Base-by-base conservation (phyloP, 1,284 basidiomycete genomes). In the Trichosporon sp. region DNA sequence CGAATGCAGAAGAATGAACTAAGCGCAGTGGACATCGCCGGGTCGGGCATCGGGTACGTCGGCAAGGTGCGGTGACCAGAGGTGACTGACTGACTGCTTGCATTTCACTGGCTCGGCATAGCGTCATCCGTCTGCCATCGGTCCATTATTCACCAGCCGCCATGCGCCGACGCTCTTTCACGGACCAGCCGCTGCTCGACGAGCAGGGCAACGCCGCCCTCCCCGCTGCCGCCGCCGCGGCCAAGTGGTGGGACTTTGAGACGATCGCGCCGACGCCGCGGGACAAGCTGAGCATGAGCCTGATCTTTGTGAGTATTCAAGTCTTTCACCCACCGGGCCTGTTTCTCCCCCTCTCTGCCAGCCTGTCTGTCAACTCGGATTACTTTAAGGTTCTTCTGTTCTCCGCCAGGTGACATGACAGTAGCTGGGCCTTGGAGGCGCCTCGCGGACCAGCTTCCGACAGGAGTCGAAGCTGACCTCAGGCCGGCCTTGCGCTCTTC, bases 401-500 rank as follows among this genome's bases (percentile, higher is more conserved):
- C n/a, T n/a, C n/a, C n/a, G n/a, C n/a, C n/a, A n/a, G n/a, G n/a
- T n/a, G n/a, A n/a, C n/a, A n/a, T n/a, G n/a, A n/a, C n/a, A n/a
- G n/a, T n/a, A n/a, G n/a, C n/a, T n/a, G n/a, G n/a, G n/a, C n/a
- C n/a, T n/a, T n/a, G n/a, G n/a, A n/a, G n/a, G n/a, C n/a, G n/a
- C n/a, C n/a, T n/a, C n/a, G n/a, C n/a, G n/a, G n/a, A n/a, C n/a
- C n/a, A n/a, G n/a, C n/a, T n/a, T n/a, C n/a, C n/a, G n/a, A n/a
- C n/a, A 31, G 18, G 18, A 32, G 1, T 31, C 27, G 25, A 32
- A n/a, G 53, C 65, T 67, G 27, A 69, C 66, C 6, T 8, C 66
- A 80, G 78, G 25, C 66, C 42, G 77, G 78, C 35, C 13, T 76
- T 18, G 65, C 66, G 2, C 73, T 83, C 42, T 80, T 83, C 70